Evolutionary conservation across 169 alveolate species (phyloP), one percentile per base, ranked within the genome.

Genomic region (Plasmodium vivax): DNA sequence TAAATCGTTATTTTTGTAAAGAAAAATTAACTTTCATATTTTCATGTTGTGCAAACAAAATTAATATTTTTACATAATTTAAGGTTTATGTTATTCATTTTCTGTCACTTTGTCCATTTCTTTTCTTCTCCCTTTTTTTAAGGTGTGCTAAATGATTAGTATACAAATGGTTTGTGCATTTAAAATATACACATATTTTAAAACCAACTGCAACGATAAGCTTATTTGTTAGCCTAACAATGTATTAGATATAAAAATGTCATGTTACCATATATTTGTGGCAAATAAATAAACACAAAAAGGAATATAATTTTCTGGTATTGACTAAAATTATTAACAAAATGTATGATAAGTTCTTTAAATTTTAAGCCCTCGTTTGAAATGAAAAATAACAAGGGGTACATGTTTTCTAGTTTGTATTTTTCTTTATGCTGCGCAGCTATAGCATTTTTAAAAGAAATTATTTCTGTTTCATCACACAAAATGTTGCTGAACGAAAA

Each of bases 121-220:
- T 62, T 62, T 62, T 62, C 36, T 62, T 16, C 58, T 12, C 58
- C 58, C n/a, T 19, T 62, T 62, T 62, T 62, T 62, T 62, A 62
- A 62, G 36, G 77, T 62, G 77, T 62, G 77, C 77, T 62, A 19
- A 62, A 19, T 62, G 77, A 62, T 62, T 62, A 62, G 77, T 62
- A 62, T 9, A 62, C 77, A 27, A 19, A 27, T 62, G 38, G 7
- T 62, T 62, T 62, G 77, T 62, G 77, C 36, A 62, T 62, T 62
- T 62, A 23, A 62, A 62, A 62, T 19, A 62, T 62, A 27, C 74
- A 62, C n/a, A 62, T 62, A 19, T 62, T 62, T 62, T 62, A 23
- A 62, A 62, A 62, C 36, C 30, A 62, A 12, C 77, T 62, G 36
- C 36, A 62, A 62, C 77, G 77, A 19, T 62, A 27, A 62, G 5